A percentile compares a stretch with the other conserved stretches of the same genome.
Conservation (phyloP, 805 yeast species). For the Wickerhamomyces chaumierensis region DNA sequence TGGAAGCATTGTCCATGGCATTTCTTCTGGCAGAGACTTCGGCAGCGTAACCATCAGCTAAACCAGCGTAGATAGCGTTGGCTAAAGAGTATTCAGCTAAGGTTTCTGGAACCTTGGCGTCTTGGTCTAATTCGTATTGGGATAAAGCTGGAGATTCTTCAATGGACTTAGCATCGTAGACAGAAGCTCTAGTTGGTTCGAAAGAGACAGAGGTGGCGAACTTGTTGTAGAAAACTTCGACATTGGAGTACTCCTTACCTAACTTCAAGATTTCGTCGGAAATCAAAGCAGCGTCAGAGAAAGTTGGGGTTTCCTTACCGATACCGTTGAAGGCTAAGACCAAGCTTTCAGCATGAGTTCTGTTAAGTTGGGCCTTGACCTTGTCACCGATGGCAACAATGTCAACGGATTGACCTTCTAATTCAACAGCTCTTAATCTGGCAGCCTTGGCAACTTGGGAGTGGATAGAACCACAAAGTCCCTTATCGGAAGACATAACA, state of each 20-base stretch:
- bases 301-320: conserved; percentile 96
- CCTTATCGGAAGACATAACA: conserved; percentile 94
- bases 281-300: conserved; percentile 78
- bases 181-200: conserved; percentile 65
- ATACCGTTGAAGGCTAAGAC: conserved; percentile 77
- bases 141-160: conserved; percentile 78
- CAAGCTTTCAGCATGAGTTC: conserved; percentile 64
- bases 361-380: conserved; percentile 75
- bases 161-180: conserved; percentile 60
- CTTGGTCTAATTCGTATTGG: conserved; percentile 70
- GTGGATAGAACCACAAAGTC: conserved; percentile 97
- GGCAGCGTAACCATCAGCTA: conserved; percentile 97
- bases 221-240: conserved; percentile 79
- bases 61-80: conserved; percentile 78
- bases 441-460: conserved; percentile 88
- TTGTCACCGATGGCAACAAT: conserved; percentile 91
- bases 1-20: conserved; percentile 99
- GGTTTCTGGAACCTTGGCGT: conserved; percentile 55
- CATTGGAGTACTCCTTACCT: conserved; percentile 49
- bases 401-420: conserved; percentile 47
- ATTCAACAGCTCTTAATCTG: conserved; percentile 50
- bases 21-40: conserved; percentile 98
- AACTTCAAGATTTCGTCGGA: conserved; percentile 70
- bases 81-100: conserved; percentile 83
- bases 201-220: conserved; percentile 83